Base-by-base conservation (phyloP, 108 stramenopile genomes). In the Cyclotella kingstonii region DNA sequence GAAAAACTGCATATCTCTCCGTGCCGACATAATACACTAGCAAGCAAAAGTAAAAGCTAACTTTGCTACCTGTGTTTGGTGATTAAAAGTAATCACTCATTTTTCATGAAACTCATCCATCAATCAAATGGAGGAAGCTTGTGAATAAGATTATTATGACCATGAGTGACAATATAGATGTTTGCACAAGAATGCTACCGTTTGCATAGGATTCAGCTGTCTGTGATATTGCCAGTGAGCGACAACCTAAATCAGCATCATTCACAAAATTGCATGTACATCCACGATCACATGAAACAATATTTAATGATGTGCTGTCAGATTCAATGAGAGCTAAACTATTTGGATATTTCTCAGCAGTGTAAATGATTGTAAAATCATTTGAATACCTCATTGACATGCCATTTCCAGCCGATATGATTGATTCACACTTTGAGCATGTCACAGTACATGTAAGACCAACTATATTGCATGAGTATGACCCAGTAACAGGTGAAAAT, bases 401-500 rank as follows among this genome's bases (percentile, higher is more conserved):
- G 6, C 54, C 54, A 9, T 19, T 26, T 47, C 54, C 45, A 14
- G 44, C 34, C 35, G 41, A 42, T 7, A 54, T 54, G 19, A 66
- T 55, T 9, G 43, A 54, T 26, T 45, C 65, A 45, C 65, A 66
- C 0, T 21, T 21, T 14, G 41, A 17, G 43, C 65, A 66, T 38
- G 30, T 36, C 12, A 66, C 43, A 9, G 65, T 66, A 54, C 65
- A 66, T 2, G 54, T 38, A 18, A 66, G 41, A 11, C 65, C 65
- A n/a, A 35, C 23, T 35, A 1, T 43, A 11, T 17, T 46, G 42
- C 65, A 66, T 4, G 65, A 43, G 23, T 54, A 55, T 6, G 44
- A 54, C 28, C 65, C 65, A 25, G 65, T 66, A 26, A 66, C 65
- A 14, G 65, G 65, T 42, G 65, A 44, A 28, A 56, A 66, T 34